Evolutionary conservation across 2,329 filamentous ascomycete species (phyloP).

Genomic region (Triangularia setosa): DNA sequence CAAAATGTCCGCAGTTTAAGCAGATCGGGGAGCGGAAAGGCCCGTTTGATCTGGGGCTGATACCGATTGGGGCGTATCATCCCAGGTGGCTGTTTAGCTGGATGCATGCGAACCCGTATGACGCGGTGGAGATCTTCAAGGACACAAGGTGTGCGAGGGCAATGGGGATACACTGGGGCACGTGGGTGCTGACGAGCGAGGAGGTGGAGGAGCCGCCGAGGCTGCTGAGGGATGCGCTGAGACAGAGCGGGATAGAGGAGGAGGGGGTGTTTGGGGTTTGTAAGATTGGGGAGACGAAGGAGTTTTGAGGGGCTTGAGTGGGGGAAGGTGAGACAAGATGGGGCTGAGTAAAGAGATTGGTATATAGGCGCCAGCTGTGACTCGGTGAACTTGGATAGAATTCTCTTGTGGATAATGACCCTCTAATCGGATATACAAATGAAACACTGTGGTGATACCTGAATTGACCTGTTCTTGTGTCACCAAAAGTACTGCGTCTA

Average conservation of each 20-base stretch:
- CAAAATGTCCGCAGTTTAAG: conserved; percentile 77
- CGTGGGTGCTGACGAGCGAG: conserved; percentile 82
- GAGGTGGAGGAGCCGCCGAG: conserved; percentile 78
- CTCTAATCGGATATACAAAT: no score
- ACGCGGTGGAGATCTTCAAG: conserved; percentile 82
- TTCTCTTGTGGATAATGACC: no score
- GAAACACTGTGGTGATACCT: no score
- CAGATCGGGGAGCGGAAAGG: conserved; percentile 77
- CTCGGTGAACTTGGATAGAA: no score
- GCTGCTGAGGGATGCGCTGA: conserved; percentile 68
- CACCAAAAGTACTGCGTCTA: no score
- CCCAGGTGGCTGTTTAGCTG: conserved; percentile 69
- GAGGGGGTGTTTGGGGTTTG: conserved; percentile 76
- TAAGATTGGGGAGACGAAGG: conserved; percentile 77
- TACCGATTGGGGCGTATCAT: conserved; percentile 88
- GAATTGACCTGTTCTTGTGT: no score
- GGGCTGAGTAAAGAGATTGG: no score
- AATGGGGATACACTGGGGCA: conserved; percentile 89
- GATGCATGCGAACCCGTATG: conserved; percentile 82
- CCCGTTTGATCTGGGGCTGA: conserved; percentile 85
- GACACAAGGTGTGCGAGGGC: conserved; percentile 76
- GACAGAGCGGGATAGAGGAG: conserved; percentile 62
- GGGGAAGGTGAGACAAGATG: not conserved
- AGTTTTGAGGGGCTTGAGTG: conserved; percentile 54
- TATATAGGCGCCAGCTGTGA: no score